phyloP scores from a whole-genome alignment of 805 yeast species.

The Citeromyces matritensis region DNA sequence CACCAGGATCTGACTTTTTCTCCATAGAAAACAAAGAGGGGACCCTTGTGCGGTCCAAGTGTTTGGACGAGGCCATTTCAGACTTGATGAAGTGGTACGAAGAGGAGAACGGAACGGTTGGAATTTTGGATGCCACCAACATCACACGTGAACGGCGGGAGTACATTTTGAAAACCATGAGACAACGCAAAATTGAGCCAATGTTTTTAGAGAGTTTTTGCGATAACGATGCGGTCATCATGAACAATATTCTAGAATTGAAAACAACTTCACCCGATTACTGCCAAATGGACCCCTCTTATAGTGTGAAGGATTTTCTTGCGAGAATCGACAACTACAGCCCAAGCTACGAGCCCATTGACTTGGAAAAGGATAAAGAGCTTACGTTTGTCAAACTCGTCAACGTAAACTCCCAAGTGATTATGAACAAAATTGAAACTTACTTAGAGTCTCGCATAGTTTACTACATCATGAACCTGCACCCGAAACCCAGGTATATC shows the following conservation, averaged over 20 bases:
- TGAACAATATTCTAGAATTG: slow-evolving; percentile 73
- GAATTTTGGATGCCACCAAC: slow-evolving; percentile 88
- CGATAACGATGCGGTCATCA: slow-evolving; percentile 63
- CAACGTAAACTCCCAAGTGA: slow-evolving; percentile 78
- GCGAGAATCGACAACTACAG: slow-evolving; percentile 65
- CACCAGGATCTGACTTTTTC: slow-evolving; percentile 68
- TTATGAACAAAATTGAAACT: slow-evolving; percentile 75
- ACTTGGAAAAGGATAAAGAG: slow-evolving; percentile 37
- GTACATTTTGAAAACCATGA: slow-evolving; percentile 36
- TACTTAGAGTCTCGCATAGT: slow-evolving; percentile 88
- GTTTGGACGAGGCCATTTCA: slow-evolving; percentile 54
- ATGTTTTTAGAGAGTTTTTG: slow-evolving; percentile 90
- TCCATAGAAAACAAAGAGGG: slow-evolving; percentile 55
- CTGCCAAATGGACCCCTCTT: slow-evolving; percentile 47
- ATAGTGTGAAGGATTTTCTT: slow-evolving; percentile 58
- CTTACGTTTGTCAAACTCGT: slow-evolving; percentile 78
- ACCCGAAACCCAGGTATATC: slow-evolving; percentile 80
- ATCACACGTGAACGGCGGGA: slow-evolving; percentile 62
- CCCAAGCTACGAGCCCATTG: slow-evolving; percentile 63
- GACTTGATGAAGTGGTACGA: slow-evolving; percentile 84
- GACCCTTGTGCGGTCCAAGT: slow-evolving; percentile 43
- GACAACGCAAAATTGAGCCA: slow-evolving; percentile 64
- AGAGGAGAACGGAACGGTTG: slow-evolving; percentile 74
- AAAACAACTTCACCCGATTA: slow-evolving; percentile 82
- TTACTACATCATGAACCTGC: slow-evolving; percentile 90